Conservation (phyloP, 2,329 filamentous ascomycete genomes). For the Colletotrichum destructivum region DNA sequence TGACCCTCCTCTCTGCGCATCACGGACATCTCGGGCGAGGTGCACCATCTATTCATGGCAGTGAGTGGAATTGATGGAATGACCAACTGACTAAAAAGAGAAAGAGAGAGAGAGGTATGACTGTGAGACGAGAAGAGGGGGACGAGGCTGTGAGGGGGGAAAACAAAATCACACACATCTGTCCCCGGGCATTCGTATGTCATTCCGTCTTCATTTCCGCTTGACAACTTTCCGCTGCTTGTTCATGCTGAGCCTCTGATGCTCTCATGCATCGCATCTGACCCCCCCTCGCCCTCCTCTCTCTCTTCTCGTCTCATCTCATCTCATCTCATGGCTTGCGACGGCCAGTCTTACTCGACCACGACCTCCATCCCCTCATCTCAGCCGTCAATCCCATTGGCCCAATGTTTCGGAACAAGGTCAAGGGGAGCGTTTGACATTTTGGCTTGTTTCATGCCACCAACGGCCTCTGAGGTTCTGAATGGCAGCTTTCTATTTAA, state of each 20-base stretch:
- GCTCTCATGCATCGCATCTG: conserved; percentile 6
- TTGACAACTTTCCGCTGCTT: background rate
- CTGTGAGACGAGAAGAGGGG: background rate
- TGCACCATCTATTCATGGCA: background rate
- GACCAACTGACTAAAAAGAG: background rate
- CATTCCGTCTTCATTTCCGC: background rate
- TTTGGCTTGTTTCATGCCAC: conserved; percentile 39
- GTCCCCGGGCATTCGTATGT: background rate
- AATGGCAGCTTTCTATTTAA: background rate
- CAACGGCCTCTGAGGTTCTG: conserved; percentile 21
- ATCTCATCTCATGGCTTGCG: conserved; percentile 34
- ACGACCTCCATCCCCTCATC: conserved; percentile 24
- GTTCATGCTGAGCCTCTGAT: conserved; percentile 13
- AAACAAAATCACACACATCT: background rate
- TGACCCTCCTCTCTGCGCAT: background rate
- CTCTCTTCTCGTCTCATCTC: background rate
- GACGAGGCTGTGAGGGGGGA: background rate
- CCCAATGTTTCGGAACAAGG: conserved; percentile 20
- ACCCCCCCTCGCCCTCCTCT: conserved; percentile 1
- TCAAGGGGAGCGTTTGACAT: conserved; percentile 28
- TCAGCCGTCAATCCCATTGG: conserved; percentile 22
- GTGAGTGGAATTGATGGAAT: background rate
- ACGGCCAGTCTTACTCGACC: conserved; percentile 16
- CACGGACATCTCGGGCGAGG: background rate
- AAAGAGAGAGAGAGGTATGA: background rate